Evolutionary conservation across 1,139 yeast genomes (phyloP), one percentile per base, ranked within the genome.

Genomic region (Geotrichum klebahnii): DNA sequence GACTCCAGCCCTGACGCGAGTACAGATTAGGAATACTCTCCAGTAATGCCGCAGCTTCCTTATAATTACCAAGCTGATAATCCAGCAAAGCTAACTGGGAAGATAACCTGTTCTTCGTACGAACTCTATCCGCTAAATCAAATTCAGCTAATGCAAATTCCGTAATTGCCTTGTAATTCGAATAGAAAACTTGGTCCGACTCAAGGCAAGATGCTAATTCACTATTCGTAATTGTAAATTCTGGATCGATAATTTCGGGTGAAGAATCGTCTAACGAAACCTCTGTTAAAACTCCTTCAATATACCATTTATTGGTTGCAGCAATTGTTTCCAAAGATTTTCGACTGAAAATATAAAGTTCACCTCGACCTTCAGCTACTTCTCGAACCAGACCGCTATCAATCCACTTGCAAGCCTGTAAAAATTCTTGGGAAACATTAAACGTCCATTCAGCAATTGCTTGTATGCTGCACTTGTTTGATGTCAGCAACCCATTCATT

Each of bases 1-100:
- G 70, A 52, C 76, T 77, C 55, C 55, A 52, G 10, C 89, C 88
- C 51, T 82, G 78, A 24, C 75, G 65, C 16, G 78, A 73, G 60
- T 84, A 88, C 53, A 80, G 79, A 37, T 78, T 80, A 44, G 86
- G 87, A 2, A 94, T 80, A 20, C 81, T 78, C 43, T 80, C 79
- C 8, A 90, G 69, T 6, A 84, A 78, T 12, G 76, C 69, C 9
- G 81, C 75, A 1, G 96, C 85, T 41, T 77, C 76, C 36, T 74
- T 73, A 57, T 80, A 84, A 43, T 84, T 75, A 1, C 76, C 69
- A 44, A 72, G 69, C 55, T 80, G 81, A 61, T 78, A 84, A 44
- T 83, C 80, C 20, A 88, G 67, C 14, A 85, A 63, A 0, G 95
- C 96, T 48, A 88, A 73, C 57, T 92, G 97, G n/a, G 87, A 79